Conservation (phyloP, 768 basidiomycete species). For the Mycena capillaripes region DNA sequence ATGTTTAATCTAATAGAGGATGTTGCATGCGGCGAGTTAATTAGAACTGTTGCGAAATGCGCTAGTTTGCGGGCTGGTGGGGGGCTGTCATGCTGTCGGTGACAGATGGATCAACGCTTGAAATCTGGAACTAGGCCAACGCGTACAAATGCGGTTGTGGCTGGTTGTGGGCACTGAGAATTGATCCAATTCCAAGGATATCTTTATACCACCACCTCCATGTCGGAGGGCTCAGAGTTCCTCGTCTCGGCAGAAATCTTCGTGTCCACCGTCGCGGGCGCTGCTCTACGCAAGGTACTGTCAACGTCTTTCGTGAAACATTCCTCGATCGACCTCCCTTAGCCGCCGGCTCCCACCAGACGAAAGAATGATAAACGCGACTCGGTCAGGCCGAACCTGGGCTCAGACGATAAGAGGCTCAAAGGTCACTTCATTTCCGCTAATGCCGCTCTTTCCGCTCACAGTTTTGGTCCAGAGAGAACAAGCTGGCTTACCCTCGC, state of each 20-base stretch:
- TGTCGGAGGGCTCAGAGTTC: conserved; percentile 58
- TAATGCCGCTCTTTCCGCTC: neutral
- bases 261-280: conserved; percentile 64
- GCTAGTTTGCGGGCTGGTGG: too few species aligned
- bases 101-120: neutral
- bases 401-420: conserved; percentile 66
- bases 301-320: neutral
- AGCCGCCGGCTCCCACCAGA: conserved; percentile 58
- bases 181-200: neutral
- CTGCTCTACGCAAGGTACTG: conserved; percentile 69
- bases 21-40: conserved; percentile 9
- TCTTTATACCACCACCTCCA: conserved; percentile 1
- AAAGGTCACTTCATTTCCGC: conserved; percentile 62
- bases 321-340: conserved; percentile 29
- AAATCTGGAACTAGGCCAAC: neutral
- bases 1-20: conserved; percentile 27
- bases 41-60: neutral
- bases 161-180: neutral
- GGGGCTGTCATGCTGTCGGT: too few species aligned
- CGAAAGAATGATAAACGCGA: conserved; percentile 71
- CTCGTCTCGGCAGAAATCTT: conserved; percentile 75
- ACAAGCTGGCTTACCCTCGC: conserved; percentile 78
- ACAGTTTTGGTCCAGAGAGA: conserved; percentile 65
- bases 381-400: conserved; percentile 52
- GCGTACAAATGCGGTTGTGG: conserved; percentile 9